Conservation (phyloP, 805 yeast genomes). For the Wickerhamiella hasegawae region DNA sequence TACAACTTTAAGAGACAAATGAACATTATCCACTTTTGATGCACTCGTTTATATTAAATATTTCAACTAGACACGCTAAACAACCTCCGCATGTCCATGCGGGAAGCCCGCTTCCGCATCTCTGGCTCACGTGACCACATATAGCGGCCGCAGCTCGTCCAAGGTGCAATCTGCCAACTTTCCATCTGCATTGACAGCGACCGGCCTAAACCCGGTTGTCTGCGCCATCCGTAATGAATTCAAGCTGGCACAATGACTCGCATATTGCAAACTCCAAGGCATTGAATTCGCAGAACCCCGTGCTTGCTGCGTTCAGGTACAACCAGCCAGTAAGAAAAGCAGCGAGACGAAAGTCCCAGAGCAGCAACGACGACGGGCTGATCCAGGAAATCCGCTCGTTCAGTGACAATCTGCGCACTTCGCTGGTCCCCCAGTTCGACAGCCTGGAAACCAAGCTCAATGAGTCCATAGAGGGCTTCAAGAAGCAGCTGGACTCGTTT, state of each 20-base stretch:
- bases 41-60: no score
- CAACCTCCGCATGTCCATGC: no score
- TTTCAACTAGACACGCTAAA: no score
- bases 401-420: conserved; percentile 32
- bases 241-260: background rate
- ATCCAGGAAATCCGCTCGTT: conserved; percentile 46
- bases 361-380: conserved; percentile 25
- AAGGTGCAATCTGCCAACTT: no score
- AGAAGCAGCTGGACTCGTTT: conserved; percentile 14
- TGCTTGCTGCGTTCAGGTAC: conserved; percentile 6
- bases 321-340: conserved; percentile 23
- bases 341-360: conserved; percentile 22
- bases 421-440: conserved; percentile 31
- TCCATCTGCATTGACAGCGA: no score
- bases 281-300: conserved; percentile 3
- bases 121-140: no score
- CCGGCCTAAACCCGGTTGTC: no score
- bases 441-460: conserved; percentile 11
- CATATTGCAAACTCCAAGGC: background rate
- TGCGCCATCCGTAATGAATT: background rate
- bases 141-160: no score
- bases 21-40: no score
- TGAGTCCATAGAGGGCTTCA: conserved; percentile 12
- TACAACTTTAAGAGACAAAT: background rate
- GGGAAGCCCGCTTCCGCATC: no score